Conservation (phyloP, 352 stramenopile genomes). For the Blastocystis sp. region DNA sequence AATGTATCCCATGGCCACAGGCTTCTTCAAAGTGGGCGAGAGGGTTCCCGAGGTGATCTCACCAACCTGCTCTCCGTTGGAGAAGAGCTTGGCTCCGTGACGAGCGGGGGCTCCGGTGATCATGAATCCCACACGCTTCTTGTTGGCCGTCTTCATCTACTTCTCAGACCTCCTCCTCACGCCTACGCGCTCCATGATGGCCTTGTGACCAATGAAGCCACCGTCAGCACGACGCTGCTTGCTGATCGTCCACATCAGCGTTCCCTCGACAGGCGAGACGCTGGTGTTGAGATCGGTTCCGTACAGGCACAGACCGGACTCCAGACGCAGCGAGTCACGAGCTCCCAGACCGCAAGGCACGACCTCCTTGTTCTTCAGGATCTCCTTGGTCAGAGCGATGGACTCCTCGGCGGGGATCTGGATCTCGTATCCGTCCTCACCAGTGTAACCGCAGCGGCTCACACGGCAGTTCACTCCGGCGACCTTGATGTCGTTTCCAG, state of each 20-base stretch:
- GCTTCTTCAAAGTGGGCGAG: slow-evolving; percentile 83
- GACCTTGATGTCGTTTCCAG: slow-evolving; percentile 68
- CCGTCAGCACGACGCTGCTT: slow-evolving; percentile 69
- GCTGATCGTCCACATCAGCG: slow-evolving; percentile 80
- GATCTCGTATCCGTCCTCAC: slow-evolving; percentile 96
- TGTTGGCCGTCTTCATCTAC: slow-evolving; percentile 80
- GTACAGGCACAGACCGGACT: slow-evolving; percentile 93
- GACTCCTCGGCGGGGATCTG: slow-evolving; percentile 66
- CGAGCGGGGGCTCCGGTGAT: slow-evolving; percentile 84
- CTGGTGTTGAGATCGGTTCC: slow-evolving; percentile 88
- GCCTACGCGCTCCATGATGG: slow-evolving; percentile 86
- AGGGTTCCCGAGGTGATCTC: slow-evolving; percentile 90
- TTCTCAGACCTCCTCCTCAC: slow-evolving; percentile 78
- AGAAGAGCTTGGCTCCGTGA: slow-evolving; percentile 65
- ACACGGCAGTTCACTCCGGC: slow-evolving; percentile 70
- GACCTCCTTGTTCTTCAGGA: slow-evolving; percentile 71
- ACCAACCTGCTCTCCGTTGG: slow-evolving; percentile 66
- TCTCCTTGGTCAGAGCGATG: slow-evolving; percentile 64
- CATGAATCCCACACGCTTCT: slow-evolving; percentile 86
- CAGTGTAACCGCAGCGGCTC: slow-evolving; percentile 93
- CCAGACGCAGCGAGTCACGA: slow-evolving; percentile 86
- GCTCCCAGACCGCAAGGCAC: slow-evolving; percentile 73
- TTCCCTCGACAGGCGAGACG: slow-evolving; percentile 84
- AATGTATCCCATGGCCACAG: slow-evolving; percentile 96
- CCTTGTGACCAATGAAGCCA: slow-evolving; percentile 82